Base-by-base conservation (phyloP, 768 basidiomycete genomes). In the Goffeauzyma gilvescens region DNA sequence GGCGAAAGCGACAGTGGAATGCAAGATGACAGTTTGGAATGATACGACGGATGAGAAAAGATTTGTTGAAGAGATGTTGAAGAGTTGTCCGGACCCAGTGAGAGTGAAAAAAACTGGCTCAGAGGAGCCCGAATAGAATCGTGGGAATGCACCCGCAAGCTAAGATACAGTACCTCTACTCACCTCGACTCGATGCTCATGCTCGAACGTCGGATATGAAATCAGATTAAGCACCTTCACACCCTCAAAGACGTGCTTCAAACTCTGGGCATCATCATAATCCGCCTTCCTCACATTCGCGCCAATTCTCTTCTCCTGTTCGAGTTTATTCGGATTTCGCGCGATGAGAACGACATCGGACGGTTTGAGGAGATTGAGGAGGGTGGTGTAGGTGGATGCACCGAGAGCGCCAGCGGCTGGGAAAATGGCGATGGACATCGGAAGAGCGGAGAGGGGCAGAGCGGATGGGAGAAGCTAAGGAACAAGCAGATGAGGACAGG, bases 381-480 rank as follows among this genome's bases (percentile, higher is more conserved):
- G 41, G 18, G 24, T 24, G 5, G 17, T n/a, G 13, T 35, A 27
- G 1, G 49, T 50, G 0, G 49, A 39, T 9, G 22, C 26, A 32
- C 49, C 49, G 7, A 50, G 41, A 35, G 35, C 49, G 3, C 49
- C 49, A 5, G 49, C 31, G 15, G 49, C 49, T 4, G 49, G 49
- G 37, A 50, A 50, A 40, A 50, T 50, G 40, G 39, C 49, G 37
- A 50, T 41, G 39, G 20, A 18, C 32, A n/a, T n/a, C n/a, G n/a
- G n/a, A n/a, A n/a, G n/a, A n/a, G n/a, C n/a, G n/a, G n/a, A n/a
- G n/a, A n/a, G n/a, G n/a, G n/a, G n/a, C n/a, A n/a, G n/a, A n/a
- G n/a, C n/a, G n/a, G n/a, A n/a, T n/a, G n/a, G n/a, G n/a, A n/a
- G n/a, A n/a, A n/a, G n/a, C n/a, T n/a, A n/a, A n/a, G n/a, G n/a